phyloP scores from a whole-genome alignment of 148 eudicot species.

The Suaeda aralocaspica region DNA sequence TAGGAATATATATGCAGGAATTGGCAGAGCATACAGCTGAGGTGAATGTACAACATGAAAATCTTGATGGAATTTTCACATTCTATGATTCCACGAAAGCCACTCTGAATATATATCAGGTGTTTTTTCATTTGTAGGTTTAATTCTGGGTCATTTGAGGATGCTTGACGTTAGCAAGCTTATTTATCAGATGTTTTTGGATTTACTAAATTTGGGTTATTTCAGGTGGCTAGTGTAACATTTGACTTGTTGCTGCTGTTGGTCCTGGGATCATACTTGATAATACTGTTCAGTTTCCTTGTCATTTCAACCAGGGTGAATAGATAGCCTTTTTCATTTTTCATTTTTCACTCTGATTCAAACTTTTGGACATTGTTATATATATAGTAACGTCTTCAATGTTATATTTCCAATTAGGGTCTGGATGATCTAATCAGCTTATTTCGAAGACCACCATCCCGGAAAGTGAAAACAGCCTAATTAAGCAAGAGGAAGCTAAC shows the following conservation, averaged over 20 bases:
- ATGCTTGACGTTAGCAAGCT: too few relatives aligned
- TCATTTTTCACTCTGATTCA: not conserved
- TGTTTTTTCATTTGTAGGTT: conserved; percentile 13
- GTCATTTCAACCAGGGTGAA: conserved; percentile 84
- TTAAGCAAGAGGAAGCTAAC: conserved; percentile 4
- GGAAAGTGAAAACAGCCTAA: conserved; percentile 43
- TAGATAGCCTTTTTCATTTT: conserved; percentile 1
- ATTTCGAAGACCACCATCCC: conserved; percentile 48
- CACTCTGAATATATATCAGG: conserved; percentile 79
- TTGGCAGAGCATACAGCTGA: conserved; percentile 70
- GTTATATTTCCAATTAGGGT: conserved; percentile 29
- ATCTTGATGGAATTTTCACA: conserved; percentile 67
- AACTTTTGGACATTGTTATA: not conserved
- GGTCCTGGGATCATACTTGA: conserved; percentile 90
- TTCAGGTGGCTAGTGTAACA: conserved; percentile 96
- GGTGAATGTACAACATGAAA: conserved; percentile 72
- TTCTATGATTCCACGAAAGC: conserved; percentile 78
- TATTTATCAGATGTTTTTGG: not conserved
- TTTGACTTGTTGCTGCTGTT: conserved; percentile 86
- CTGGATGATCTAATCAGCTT: conserved; percentile 54
- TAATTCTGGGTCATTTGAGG: not conserved
- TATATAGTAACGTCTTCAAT: not conserved
- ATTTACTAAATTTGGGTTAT: conserved; percentile 9
- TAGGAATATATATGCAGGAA: conserved; percentile 55
- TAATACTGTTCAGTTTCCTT: conserved; percentile 83